Evolutionary conservation across 768 basidiomycete species (phyloP).

Genomic region (Tricholoma flavovirens): DNA sequence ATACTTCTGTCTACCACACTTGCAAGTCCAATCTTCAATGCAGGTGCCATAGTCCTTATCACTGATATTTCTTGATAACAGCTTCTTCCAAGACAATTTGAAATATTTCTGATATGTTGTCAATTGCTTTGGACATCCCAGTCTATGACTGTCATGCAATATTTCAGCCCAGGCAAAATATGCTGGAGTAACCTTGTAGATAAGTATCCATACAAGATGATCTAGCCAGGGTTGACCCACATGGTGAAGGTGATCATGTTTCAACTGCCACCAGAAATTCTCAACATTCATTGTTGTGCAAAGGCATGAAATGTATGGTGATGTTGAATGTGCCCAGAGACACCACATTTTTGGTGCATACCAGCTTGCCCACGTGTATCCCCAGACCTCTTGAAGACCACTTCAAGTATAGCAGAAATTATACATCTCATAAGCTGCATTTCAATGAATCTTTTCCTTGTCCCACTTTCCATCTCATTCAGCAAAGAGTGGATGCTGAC

Average conservation of each 20-base stretch:
- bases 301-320: not conserved
- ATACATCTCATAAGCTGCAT: too few species aligned
- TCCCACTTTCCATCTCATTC: not conserved
- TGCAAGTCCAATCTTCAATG: too few species aligned
- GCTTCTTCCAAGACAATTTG: not conserved
- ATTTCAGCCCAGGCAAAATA: not conserved
- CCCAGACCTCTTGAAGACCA: not conserved
- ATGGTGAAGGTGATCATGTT: not conserved
- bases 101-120: not conserved
- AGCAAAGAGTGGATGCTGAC: too few species aligned
- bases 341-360: too few species aligned
- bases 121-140: too few species aligned
- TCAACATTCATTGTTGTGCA: too few species aligned
- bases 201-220: not conserved
- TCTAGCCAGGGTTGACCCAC: not conserved
- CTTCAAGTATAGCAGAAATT: not conserved
- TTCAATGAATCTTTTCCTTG: too few species aligned
- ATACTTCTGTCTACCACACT: too few species aligned
- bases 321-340: too few species aligned
- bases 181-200: not conserved
- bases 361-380: too few species aligned
- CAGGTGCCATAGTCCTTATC: too few species aligned
- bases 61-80: not conserved
- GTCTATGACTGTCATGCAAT: not conserved
- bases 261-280: too few species aligned